Evolutionary conservation across 2,329 filamentous ascomycete genomes (phyloP).

Genomic region (Teratosphaeria viscida): DNA sequence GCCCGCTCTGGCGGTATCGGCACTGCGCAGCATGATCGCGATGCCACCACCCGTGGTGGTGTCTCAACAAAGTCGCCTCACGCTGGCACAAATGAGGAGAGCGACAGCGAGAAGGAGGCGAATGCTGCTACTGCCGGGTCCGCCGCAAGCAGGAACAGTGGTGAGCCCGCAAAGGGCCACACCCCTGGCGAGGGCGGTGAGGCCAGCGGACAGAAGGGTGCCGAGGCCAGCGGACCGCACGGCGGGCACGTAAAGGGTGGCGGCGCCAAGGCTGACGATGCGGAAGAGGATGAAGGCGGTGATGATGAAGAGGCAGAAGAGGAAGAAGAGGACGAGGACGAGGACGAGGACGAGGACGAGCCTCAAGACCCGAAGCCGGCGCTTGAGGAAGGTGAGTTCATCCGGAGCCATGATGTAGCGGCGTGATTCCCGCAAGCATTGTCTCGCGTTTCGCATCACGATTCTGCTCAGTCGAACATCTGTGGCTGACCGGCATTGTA

Average conservation of each 20-base stretch:
- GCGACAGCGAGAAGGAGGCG: slow-evolving; percentile 30
- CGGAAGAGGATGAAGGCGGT: slow-evolving; percentile 44
- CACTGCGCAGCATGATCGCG: slow-evolving; percentile 20
- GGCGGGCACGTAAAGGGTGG: slow-evolving; percentile 22
- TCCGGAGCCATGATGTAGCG: not conserved
- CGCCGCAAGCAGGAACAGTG: slow-evolving; percentile 8
- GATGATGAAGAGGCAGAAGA: slow-evolving; percentile 62
- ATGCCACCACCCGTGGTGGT: slow-evolving; percentile 27
- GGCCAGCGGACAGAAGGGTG: slow-evolving; percentile 18
- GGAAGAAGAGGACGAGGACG: slow-evolving; percentile 70
- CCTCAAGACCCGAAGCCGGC: slow-evolving; percentile 75
- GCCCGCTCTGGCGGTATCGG: slow-evolving; percentile 14
- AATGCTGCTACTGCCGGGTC: slow-evolving; percentile 30
- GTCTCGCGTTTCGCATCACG: not conserved
- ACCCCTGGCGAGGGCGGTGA: slow-evolving; percentile 17
- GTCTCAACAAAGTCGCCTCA: slow-evolving; percentile 28
- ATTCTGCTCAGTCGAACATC: not conserved
- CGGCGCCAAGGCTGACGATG: slow-evolving; percentile 36
- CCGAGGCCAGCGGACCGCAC: slow-evolving; percentile 15
- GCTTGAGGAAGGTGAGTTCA: slow-evolving; percentile 75
- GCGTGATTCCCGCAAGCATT: not conserved
- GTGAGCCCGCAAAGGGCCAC: slow-evolving; percentile 16
- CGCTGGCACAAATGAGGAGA: slow-evolving; percentile 35
- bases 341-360: slow-evolving; percentile 77
- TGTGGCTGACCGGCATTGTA: slow-evolving; percentile 32